These are phyloP conservation scores for Tylopilus intermedius DNA, from an alignment of 768 basidiomycete genomes.

Conservation along the genomic window DNA sequence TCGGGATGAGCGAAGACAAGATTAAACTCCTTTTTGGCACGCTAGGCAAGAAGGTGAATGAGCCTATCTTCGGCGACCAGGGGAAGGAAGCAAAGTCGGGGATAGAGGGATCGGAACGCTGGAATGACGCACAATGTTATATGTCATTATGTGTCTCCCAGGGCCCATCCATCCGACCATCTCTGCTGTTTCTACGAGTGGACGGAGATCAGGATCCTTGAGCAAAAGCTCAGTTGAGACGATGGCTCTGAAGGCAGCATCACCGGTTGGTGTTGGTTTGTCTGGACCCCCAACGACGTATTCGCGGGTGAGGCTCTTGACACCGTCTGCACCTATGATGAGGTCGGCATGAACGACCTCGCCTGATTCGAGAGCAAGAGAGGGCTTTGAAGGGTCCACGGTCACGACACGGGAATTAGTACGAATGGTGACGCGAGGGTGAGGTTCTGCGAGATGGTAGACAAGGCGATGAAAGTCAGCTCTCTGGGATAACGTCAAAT, in stretches of 20 bases:
- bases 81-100: not conserved
- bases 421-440: slow-evolving; percentile 32
- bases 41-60: slow-evolving; percentile 10
- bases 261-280: slow-evolving; percentile 51
- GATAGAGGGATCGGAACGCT: not conserved
- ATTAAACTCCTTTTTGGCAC: slow-evolving; percentile 41
- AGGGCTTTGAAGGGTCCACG: slow-evolving; percentile 30
- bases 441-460: slow-evolving; percentile 32
- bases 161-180: slow-evolving; percentile 63
- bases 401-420: slow-evolving; percentile 35
- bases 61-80: not conserved
- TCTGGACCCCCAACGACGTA: slow-evolving; percentile 45
- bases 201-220: slow-evolving; percentile 46
- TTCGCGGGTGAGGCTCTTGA: slow-evolving; percentile 47
- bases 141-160: slow-evolving; percentile 40
- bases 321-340: slow-evolving; percentile 48
- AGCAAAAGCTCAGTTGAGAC: slow-evolving; percentile 43
- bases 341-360: slow-evolving; percentile 41
- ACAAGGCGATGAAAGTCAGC: slow-evolving; percentile 45
- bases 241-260: slow-evolving; percentile 57
- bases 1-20: slow-evolving; percentile 43
- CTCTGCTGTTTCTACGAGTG: slow-evolving; percentile 46
- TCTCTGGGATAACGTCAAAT: slow-evolving; percentile 23
- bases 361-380: slow-evolving; percentile 39
- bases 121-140: slow-evolving; percentile 36